Evolutionary conservation across 495 filamentous ascomycete species (phyloP).

Genomic region (Penicillium diatomitis): DNA sequence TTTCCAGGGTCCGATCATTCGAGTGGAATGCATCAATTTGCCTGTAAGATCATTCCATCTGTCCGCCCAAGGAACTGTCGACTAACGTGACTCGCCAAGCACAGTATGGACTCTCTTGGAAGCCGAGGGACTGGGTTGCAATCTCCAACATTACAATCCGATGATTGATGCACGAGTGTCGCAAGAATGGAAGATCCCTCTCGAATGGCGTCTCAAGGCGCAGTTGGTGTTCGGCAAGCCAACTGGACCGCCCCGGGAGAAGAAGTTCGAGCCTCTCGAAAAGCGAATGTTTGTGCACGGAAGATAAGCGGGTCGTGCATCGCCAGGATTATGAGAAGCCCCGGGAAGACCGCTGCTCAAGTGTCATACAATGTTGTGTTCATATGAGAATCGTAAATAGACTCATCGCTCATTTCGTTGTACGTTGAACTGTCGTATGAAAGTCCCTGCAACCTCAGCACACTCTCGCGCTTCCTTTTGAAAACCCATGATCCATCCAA

Average conservation of each 20-base stretch:
- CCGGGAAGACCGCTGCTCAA: no score
- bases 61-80: no score
- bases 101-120: constrained; percentile 56
- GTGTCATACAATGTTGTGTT: no score
- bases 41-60: constrained; percentile 8
- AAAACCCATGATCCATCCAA: constrained; percentile 25
- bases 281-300: constrained; percentile 10
- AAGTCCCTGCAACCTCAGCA: constrained; percentile 20
- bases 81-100: background rate
- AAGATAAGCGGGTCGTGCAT: background rate
- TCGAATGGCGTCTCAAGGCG: constrained; percentile 50
- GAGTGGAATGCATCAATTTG: constrained; percentile 58
- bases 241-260: constrained; percentile 17
- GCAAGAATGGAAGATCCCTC: constrained; percentile 48
- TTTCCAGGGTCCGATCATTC: constrained; percentile 48
- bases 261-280: constrained; percentile 11
- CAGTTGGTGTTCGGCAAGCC: constrained; percentile 56
- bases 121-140: constrained; percentile 61
- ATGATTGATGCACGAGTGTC: constrained; percentile 49
- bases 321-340: background rate
- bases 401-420: no score
- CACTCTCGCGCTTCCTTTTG: constrained; percentile 15
- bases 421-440: no score
- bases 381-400: no score
- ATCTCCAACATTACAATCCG: constrained; percentile 65